Evolutionary conservation across 495 filamentous ascomycete genomes (phyloP), one percentile per base, ranked within the genome.

Genomic region (Hapsidospora chrysogenum): DNA sequence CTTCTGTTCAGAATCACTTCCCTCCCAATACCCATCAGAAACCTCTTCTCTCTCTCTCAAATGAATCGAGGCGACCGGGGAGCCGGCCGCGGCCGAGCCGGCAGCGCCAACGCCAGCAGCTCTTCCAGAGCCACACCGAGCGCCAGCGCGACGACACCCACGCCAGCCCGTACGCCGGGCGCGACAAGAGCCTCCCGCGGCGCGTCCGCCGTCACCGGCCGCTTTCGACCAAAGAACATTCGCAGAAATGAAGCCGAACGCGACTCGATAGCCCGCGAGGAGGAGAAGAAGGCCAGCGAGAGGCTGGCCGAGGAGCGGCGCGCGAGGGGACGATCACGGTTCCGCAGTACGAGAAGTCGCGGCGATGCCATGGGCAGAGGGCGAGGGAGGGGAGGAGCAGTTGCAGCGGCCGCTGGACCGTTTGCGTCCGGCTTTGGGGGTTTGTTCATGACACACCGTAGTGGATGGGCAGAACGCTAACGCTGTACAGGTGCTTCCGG

Each of bases 151-250:
- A n/a, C n/a, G n/a, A n/a, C n/a, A n/a, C n/a, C n/a, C n/a, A n/a
- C n/a, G n/a, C n/a, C n/a, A n/a, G 23, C 6, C 23, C 23, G 23
- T 6, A 26, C 23, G 23, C 23, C 23, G 6, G 22, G 31, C 16
- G 19, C 17, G n/a, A 9, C 37, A 14, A 10, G 18, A 17, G 18
- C 20, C 10, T 7, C 29, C 2, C 19, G 29, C 29, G 28, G 27
- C 11, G 37, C 28, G 16, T 17, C 37, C 9, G 4, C 19, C 14
- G 11, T 11, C 6, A 17, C 29, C 13, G 37, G 29, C n/a, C 18
- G 37, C 18, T 39, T 39, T 15, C 20, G 37, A 9, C 37, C 37
- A n/a, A 39, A 39, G n/a, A 39, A 33, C 37, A 17, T 39, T 13
- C 29, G 37, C 10, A 21, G 37, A 17, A 29, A 39, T 33, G 37